These are phyloP conservation scores for Asterionellopsis glacialis DNA, from an alignment of 108 stramenopile genomes.

Conservation along the genomic window DNA sequence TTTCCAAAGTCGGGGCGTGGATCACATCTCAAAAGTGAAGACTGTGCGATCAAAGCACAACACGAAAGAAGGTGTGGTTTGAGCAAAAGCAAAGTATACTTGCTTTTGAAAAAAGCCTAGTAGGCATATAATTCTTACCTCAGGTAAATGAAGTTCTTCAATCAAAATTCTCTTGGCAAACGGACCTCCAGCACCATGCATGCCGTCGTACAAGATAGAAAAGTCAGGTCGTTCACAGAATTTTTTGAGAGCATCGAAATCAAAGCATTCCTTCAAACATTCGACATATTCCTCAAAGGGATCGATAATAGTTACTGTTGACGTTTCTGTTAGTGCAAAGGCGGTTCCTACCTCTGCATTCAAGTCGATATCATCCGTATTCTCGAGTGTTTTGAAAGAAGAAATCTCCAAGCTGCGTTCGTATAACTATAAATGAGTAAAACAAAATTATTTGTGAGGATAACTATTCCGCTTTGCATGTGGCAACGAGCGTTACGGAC, in stretches of 20 bases:
- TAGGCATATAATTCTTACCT: slow-evolving; percentile 29
- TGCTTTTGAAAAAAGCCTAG: not conserved
- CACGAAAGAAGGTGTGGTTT: not conserved
- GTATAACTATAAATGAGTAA: slow-evolving; percentile 42
- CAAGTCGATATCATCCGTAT: slow-evolving; percentile 54
- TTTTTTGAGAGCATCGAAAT: slow-evolving; percentile 77
- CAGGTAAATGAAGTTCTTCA: slow-evolving; percentile 89
- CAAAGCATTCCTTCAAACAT: slow-evolving; percentile 89
- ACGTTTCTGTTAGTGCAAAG: slow-evolving; percentile 50
- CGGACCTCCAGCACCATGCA: slow-evolving; percentile 98
- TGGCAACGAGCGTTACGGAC: no score
- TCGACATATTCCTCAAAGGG: slow-evolving; percentile 80
- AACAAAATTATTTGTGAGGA: no score
- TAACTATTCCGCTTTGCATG: no score
- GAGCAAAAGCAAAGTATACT: not conserved
- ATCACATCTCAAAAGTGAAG: slow-evolving; percentile 81
- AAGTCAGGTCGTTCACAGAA: slow-evolving; percentile 80
- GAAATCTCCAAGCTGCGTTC: slow-evolving; percentile 52
- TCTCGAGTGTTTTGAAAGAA: slow-evolving; percentile 62
- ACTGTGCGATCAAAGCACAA: slow-evolving; percentile 15
- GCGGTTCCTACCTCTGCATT: slow-evolving; percentile 56
- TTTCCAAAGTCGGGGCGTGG: slow-evolving; percentile 94
- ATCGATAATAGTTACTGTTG: slow-evolving; percentile 83
- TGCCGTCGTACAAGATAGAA: slow-evolving; percentile 93
- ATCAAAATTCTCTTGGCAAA: slow-evolving; percentile 90